These are phyloP conservation scores for Pulicaria dysenterica DNA, from an alignment of 129 eudicot genomes.

Conservation along the genomic window DNA sequence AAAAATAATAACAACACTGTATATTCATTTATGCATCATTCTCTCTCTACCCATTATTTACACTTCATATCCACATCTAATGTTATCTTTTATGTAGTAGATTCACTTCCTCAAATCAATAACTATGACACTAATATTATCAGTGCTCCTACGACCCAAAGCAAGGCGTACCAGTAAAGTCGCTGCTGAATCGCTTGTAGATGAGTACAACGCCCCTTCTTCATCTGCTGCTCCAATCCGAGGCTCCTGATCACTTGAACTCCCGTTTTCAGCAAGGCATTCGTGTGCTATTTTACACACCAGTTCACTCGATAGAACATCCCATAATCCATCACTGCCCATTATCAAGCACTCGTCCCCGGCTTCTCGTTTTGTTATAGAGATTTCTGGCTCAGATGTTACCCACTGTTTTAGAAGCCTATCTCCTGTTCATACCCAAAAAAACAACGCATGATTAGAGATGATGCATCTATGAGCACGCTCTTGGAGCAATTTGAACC, in stretches of 20 bases:
- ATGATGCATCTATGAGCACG: not conserved
- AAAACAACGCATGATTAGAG: constrained; percentile 7
- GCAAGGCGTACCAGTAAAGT: constrained; percentile 55
- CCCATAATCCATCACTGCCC: constrained; percentile 61
- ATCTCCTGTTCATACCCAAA: constrained; percentile 42
- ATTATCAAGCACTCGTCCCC: constrained; percentile 47
- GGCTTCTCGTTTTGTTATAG: constrained; percentile 39
- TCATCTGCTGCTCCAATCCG: constrained; percentile 1
- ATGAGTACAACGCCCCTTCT: constrained; percentile 23
- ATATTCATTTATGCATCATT: not conserved
- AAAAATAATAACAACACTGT: too few relatives aligned
- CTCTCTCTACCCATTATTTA: constrained; percentile 2
- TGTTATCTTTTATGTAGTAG: not conserved
- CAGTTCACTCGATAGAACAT: constrained; percentile 41
- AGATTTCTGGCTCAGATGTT: constrained; percentile 56
- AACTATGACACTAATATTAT: constrained; percentile 53
- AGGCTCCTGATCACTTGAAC: not conserved
- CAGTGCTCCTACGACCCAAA: constrained; percentile 46
- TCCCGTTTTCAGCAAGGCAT: constrained; percentile 25
- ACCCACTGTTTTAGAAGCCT: constrained; percentile 43
- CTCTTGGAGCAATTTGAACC: not conserved
- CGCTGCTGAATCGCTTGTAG: constrained; percentile 42
- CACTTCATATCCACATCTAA: constrained; percentile 16
- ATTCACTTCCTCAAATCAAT: constrained; percentile 44
- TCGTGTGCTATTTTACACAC: constrained; percentile 38